Evolutionary conservation across 2,329 filamentous ascomycete genomes (phyloP), one percentile per base, ranked within the genome.

Genomic region (Aspergillus pseudoterreus): DNA sequence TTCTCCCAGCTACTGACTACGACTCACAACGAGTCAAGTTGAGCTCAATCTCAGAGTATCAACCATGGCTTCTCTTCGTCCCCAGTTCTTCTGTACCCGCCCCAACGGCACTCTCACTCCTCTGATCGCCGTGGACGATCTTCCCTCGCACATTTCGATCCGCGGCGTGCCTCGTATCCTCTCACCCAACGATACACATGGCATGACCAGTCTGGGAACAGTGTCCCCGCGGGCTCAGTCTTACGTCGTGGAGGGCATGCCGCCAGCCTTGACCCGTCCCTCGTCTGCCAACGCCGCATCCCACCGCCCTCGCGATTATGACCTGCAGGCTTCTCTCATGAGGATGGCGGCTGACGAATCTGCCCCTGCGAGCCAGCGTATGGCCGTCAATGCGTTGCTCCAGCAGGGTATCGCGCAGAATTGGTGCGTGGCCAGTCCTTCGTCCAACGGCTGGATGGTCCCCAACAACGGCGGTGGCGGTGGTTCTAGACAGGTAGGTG

Each of bases 41-140:
- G 21, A 6, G 6, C 15, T 22, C 22, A 12, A 15, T 27, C 21
- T 41, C 17, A 47, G 21, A 41, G 27, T 5, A n/a, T 41, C 21
- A 38, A 56, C 21, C 47, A 57, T 67, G 62, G 47, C 62, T 22
- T 53, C 61, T 11, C 56, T 68, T 44, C 68, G 65, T 44, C 73
- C 74, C 35, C 65, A 66, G 51, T 75, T 70, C 55, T 78, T 75
- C 56, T 64, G 73, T 43, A 63, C 69, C 38, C 72, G 75, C 33
- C 66, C 69, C 36, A 68, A 74, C 58, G 71, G 72, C 27, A 63
- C 60, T 6, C 52, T 75, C 41, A 71, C 70, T 15, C 72, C 75
- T 4, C 66, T 78, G 11, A 63, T 78, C 41, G 70, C 75, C 5
- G 58, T 76, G 4, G 75, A 78, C 54, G 75, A 78, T 55, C 62